Evolutionary conservation across 257 asterid genomes (phyloP), one percentile per base, ranked within the genome.

Genomic region (Linderniella brevidens): DNA sequence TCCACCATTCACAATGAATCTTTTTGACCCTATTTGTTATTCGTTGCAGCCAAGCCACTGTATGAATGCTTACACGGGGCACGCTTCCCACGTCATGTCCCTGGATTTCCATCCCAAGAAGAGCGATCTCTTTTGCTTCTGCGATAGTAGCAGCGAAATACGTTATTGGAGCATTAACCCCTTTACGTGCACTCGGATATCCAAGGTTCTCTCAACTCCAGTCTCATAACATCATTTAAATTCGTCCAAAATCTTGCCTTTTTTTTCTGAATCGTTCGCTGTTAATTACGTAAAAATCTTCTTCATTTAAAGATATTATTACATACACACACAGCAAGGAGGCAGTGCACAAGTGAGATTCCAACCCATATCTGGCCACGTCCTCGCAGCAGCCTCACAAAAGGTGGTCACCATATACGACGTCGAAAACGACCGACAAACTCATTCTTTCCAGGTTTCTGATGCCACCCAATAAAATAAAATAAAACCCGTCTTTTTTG

Each of bases 341-440:
- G 99, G 99, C 60, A 82, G 80, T 55, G 82, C 94, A 12, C 99
- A 86, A 62, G 99, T 90, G 61, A 82, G 99, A 67, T 90, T 90
- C 66, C 96, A 82, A 61, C 96, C 99, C 41, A 38, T 66, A 60
- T 76, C 68, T 35, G 99, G 99, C 39, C 79, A 82, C 51, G 59
- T 75, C 52, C 68, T 90, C 59, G 99, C 99, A 49, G 96, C 96
- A 9, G 96, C 99, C 35, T 79, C 99, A 10, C 92, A 86, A 47
- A 86, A 85, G 53, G 77, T 68, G 68, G 92, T 90, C 9, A 77
- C 99, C 10, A 70, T 90, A 49, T 82, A 44, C 67, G 99, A 90
- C 46, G 93, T 82, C 18, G 99, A 90, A 64, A 90, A 65, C 32
- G 96, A 90, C 65, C 68, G 94, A 64, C 95, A 85, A 62, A 79